Evolutionary conservation across 345 rosid genomes (phyloP).

Genomic region (Syzygium aromaticum): DNA sequence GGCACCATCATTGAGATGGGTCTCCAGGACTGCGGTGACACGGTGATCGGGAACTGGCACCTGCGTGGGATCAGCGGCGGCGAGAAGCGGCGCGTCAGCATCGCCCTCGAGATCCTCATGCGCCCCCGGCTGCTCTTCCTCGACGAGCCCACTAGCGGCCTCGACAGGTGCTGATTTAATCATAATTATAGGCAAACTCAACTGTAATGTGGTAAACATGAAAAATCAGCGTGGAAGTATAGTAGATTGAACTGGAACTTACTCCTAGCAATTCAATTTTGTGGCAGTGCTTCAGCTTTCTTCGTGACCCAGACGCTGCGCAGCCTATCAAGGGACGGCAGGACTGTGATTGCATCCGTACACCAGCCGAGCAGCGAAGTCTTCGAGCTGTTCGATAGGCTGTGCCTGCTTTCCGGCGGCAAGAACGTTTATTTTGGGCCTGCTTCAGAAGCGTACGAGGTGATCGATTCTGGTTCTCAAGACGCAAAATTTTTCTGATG

Average conservation of each 20-base stretch:
- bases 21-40: constrained; percentile 90
- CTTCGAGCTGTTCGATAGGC: constrained; percentile 79
- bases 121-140: constrained; percentile 91
- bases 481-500: not conserved
- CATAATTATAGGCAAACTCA: not conserved
- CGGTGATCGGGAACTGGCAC: constrained; percentile 96
- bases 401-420: constrained; percentile 87
- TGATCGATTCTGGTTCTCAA: constrained; percentile 1
- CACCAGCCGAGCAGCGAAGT: constrained; percentile 98
- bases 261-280: not conserved
- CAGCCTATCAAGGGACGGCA: constrained; percentile 78
- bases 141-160: constrained; percentile 96
- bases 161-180: constrained; percentile 53
- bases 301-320: constrained; percentile 90
- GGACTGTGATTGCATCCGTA: constrained; percentile 91
- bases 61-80: constrained; percentile 91
- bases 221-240: not conserved
- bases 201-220: not conserved
- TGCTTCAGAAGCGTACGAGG: constrained; percentile 86
- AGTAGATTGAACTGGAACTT: not conserved
- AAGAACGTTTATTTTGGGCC: constrained; percentile 89
- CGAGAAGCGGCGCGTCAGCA: constrained; percentile 89
- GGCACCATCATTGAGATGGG: constrained; percentile 92
- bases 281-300: constrained; percentile 88
- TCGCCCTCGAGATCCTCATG: constrained; percentile 90